A percentile compares a stretch with the other conserved stretches of the same genome.
phyloP scores from a whole-genome alignment of 2,329 filamentous ascomycete species.

The Hirsutella rhossiliensis region DNA sequence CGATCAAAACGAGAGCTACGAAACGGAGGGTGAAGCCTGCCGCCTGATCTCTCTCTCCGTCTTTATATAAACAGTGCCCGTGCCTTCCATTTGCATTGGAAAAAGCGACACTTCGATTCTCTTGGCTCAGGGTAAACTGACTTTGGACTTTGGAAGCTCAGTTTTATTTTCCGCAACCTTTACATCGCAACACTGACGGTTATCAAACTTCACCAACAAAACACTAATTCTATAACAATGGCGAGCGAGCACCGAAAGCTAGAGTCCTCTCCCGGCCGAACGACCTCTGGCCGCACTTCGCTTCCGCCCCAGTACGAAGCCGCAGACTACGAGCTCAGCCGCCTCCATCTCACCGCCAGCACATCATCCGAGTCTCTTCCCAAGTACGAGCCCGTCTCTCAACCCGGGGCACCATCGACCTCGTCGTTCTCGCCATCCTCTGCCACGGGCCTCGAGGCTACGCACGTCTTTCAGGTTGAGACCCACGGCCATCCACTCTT shows the following conservation, averaged over 20 bases:
- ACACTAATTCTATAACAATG: not conserved
- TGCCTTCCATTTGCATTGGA: too few relatives aligned
- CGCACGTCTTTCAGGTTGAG: slow-evolving; percentile 35
- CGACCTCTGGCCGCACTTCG: not conserved
- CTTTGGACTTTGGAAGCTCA: too few relatives aligned
- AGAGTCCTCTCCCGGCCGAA: not conserved
- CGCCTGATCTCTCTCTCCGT: too few relatives aligned
- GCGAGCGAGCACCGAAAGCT: not conserved
- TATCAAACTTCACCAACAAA: not conserved
- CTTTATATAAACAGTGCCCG: too few relatives aligned
- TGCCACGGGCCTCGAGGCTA: slow-evolving; percentile 24
- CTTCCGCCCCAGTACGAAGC: slow-evolving; percentile 19
- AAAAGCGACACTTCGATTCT: too few relatives aligned
- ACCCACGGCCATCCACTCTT: slow-evolving; percentile 29
- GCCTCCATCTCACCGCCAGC: slow-evolving; percentile 11
- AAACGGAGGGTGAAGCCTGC: too few relatives aligned
- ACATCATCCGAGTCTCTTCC: slow-evolving; percentile 16
- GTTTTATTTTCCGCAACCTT: too few relatives aligned
- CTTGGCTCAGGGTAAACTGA: too few relatives aligned
- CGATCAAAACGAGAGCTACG: too few relatives aligned
- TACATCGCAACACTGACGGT: not conserved
- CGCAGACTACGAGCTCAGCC: slow-evolving; percentile 11
- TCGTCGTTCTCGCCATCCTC: slow-evolving; percentile 6
- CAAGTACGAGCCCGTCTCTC: slow-evolving; percentile 9
- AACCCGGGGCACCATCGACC: slow-evolving; percentile 1